Base-by-base conservation (phyloP, 176 grass and related monocot species). In the Carex myosuroides region DNA sequence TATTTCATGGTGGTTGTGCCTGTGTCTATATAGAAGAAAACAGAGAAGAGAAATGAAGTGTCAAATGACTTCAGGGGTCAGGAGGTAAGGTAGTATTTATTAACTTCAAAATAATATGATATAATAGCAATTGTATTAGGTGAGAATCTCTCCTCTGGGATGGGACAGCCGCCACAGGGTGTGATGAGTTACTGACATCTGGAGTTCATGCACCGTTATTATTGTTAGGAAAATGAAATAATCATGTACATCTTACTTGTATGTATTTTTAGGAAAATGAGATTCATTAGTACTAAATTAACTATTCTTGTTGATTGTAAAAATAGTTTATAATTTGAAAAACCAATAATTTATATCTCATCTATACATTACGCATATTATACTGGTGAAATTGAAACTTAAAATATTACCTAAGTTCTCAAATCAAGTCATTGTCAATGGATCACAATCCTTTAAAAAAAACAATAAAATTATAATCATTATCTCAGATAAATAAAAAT, bases 1-100 rank as follows among this genome's bases (percentile, higher is more conserved):
- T 67, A 33, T 65, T 12, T 48, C 61, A 52, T 30, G 62, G 62
- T 67, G 80, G 80, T 52, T 29, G 60, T 67, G 37, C 10, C 1
- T 83, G 21, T 83, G 24, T 54, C 18, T 83, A 83, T 83, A 67
- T 68, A 83, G 62, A 26, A 83, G 80, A 83, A 81, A 65, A 68
- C 24, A 68, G 24, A 81, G 35, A 29, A 83, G 61, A 44, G 62
- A 24, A 64, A 77, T 30, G 62, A 65, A 18, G 60, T 83, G 16
- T 83, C 13, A 83, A 83, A 64, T 64, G 12, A 50, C 41, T 64
- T 81, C 18, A 81, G 58, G 79, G 79, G 79, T 44, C 2, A 80
- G 76, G 24, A 18, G 76, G 78, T 81, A 80, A 81, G 54, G 39
- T 44, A 11, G 80, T 64, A 83, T 77, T 76, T 76, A 76, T 76